These are phyloP conservation scores for Ceratobasidium sp. DNA, from an alignment of 1,284 basidiomycete species.

Conservation along the genomic window DNA sequence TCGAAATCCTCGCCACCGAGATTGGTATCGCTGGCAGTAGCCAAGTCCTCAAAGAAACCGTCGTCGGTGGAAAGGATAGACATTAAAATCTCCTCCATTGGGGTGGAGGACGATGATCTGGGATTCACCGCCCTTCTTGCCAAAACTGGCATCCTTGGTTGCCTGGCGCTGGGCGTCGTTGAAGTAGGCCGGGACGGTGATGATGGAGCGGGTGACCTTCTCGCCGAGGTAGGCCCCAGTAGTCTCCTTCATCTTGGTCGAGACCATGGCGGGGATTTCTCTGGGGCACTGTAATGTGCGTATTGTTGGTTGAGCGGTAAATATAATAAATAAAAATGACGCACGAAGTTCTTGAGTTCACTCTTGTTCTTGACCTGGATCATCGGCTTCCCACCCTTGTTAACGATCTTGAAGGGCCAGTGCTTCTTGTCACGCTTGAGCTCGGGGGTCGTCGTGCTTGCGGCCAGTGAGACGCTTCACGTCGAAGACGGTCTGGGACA, in stretches of 20 bases:
- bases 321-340: conserved; percentile 54
- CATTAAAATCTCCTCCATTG: conserved; percentile 98
- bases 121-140: no score
- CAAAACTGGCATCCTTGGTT: conserved; percentile 92
- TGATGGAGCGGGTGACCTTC: no score
- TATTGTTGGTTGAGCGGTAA: conserved; percentile 34
- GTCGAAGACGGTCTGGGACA: conserved; percentile 71
- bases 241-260: conserved; percentile 98
- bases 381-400: conserved; percentile 88
- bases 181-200: conserved; percentile 90
- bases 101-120: conserved; percentile 65
- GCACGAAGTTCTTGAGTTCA: conserved; percentile 86
- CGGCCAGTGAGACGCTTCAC: conserved; percentile 99
- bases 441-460: conserved; percentile 55
- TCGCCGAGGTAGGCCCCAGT: no score
- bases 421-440: conserved; percentile 84
- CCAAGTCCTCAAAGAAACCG: conserved; percentile 97
- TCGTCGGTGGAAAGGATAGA: conserved; percentile 98
- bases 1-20: conserved; percentile 99
- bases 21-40: conserved; percentile 98
- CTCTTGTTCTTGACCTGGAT: conserved; percentile 90
- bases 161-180: conserved; percentile 81
- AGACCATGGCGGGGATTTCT: conserved; percentile 94
- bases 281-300: conserved; percentile 73
- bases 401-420: conserved; percentile 86